Evolutionary conservation across 148 eudicot species (phyloP).

Genomic region (Cornus florida): DNA sequence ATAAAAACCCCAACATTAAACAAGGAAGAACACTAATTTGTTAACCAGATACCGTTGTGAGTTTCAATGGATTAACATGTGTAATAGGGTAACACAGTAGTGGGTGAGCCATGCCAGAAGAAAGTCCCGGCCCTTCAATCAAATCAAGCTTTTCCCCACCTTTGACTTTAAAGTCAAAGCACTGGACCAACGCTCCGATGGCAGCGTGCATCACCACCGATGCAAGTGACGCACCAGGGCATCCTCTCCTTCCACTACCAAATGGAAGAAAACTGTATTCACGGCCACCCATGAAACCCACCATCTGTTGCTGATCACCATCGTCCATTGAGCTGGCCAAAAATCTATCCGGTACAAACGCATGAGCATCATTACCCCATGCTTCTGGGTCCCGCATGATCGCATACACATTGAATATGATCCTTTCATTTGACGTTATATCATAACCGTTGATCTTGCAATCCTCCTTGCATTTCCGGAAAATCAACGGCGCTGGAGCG

Average conservation of each 20-base stretch:
- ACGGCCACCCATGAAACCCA: conserved; percentile 9
- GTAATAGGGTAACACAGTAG: conserved; percentile 22
- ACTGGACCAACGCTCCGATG: conserved; percentile 16
- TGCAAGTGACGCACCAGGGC: conserved; percentile 23
- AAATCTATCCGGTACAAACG: conserved; percentile 39
- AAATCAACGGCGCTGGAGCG: conserved; percentile 30
- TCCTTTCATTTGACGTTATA: conserved; percentile 17
- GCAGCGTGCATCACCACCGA: conserved; percentile 3
- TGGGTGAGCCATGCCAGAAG: conserved; percentile 17
- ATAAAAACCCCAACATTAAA: too few relatives aligned
- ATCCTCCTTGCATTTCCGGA: conserved; percentile 22
- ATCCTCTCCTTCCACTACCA: conserved; percentile 29
- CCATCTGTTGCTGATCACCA: not conserved
- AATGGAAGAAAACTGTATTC: conserved; percentile 18
- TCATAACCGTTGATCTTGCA: conserved; percentile 33
- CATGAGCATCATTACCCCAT: conserved; percentile 35
- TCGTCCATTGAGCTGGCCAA: not conserved
- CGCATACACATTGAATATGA: conserved; percentile 27
- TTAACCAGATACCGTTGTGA: too few relatives aligned
- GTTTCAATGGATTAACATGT: not conserved
- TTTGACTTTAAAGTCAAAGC: conserved; percentile 22
- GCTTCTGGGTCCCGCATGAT: conserved; percentile 32
- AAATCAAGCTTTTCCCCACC: conserved; percentile 19
- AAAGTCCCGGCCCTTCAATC: conserved; percentile 18
- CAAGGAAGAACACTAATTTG: too few relatives aligned